Percentiles rank a stretch among this genome's conserved stretches.
Conservation (phyloP, 192 early-diverging fungal species). For the Paraglomus brasilianum region DNA sequence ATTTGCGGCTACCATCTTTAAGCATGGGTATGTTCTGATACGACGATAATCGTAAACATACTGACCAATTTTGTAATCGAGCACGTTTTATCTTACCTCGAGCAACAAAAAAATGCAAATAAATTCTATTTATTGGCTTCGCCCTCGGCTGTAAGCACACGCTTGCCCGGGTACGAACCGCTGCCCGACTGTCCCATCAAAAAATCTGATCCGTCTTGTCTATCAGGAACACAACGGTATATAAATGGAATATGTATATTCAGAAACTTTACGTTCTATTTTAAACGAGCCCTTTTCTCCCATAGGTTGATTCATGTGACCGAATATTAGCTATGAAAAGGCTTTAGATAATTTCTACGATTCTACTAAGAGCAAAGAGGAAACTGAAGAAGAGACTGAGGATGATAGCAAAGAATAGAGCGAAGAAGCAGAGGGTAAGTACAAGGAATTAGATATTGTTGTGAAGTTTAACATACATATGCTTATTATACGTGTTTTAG, state of each 20-base stretch:
- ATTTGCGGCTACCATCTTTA: constrained; percentile 3
- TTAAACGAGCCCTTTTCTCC: constrained; percentile 33
- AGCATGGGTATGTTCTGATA: constrained; percentile 39
- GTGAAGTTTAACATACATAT: not conserved
- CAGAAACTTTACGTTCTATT: constrained; percentile 17
- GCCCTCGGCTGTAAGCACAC: constrained; percentile 59
- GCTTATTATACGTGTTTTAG: too few relatives aligned
- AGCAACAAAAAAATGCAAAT: too few relatives aligned
- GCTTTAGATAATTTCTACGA: constrained; percentile 47
- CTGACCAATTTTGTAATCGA: not conserved
- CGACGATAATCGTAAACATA: too few relatives aligned
- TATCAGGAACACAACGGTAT: too few relatives aligned
- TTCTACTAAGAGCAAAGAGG: constrained; percentile 37
- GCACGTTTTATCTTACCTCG: constrained; percentile 13
- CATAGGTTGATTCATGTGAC: constrained; percentile 22
- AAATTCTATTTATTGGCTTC: too few relatives aligned
- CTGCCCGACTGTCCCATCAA: constrained; percentile 78
- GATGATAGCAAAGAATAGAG: constrained; percentile 29
- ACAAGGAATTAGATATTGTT: not conserved
- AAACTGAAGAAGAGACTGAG: constrained; percentile 45
- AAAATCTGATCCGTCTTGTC: constrained; percentile 53
- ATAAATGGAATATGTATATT: constrained; percentile 31
- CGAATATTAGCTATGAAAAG: constrained; percentile 30
- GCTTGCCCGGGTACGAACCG: constrained; percentile 71
- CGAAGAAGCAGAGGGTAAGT: not conserved